A percentile compares a stretch with the other conserved stretches of the same genome.
Evolutionary conservation across 1,284 basidiomycete species (phyloP).

Genomic region (Ganoderma multipileum): DNA sequence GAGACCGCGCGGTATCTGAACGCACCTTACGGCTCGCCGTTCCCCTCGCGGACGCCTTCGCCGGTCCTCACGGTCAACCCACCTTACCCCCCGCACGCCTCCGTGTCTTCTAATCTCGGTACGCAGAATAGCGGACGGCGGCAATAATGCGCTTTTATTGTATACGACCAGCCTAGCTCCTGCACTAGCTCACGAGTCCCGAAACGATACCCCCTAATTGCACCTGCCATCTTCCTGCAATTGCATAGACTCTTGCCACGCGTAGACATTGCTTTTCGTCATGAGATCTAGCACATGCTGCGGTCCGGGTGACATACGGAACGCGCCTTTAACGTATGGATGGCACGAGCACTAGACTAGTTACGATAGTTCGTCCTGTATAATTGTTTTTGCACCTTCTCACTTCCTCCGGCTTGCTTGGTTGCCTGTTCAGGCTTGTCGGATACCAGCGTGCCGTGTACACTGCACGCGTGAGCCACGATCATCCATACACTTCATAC

Average conservation of each 20-base stretch:
- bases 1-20: constrained; percentile 64
- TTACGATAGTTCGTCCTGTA: constrained; percentile 32
- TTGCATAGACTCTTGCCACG: constrained; percentile 31
- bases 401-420: constrained; percentile 4
- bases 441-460: constrained; percentile 3
- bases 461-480: neutral
- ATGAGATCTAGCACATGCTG: constrained; percentile 35
- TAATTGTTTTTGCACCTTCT: constrained; percentile 18
- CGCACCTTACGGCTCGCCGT: constrained; percentile 72
- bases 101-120: constrained; percentile 9
- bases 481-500: constrained; percentile 4
- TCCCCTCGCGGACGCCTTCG: constrained; percentile 65
- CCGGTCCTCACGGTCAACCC: constrained; percentile 44
- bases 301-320: constrained; percentile 32
- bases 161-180: constrained; percentile 40
- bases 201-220: constrained; percentile 37
- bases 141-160: constrained; percentile 32
- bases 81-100: constrained; percentile 37
- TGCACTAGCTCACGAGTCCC: constrained; percentile 38
- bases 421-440: constrained; percentile 3
- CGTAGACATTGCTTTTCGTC: constrained; percentile 35
- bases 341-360: constrained; percentile 33
- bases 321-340: constrained; percentile 21
- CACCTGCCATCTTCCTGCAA: constrained; percentile 10
- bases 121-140: constrained; percentile 33